Conservation (phyloP, 805 yeast genomes). For the Peterozyma toletana region DNA sequence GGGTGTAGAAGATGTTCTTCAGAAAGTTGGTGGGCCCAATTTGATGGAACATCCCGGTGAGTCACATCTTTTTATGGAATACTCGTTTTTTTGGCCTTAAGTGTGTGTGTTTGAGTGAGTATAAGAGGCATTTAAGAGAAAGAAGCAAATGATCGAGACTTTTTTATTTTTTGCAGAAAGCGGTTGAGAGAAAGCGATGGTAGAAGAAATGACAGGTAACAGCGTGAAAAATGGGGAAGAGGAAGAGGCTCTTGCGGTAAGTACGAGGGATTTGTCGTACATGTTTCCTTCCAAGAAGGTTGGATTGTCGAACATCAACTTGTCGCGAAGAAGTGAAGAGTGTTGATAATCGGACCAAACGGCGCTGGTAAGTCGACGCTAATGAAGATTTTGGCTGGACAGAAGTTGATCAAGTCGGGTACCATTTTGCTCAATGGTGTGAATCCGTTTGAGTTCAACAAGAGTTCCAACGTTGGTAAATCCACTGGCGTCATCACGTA, state of each 20-base stretch:
- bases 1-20: too few species aligned
- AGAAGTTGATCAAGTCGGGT: constrained; percentile 75
- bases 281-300: constrained; percentile 56
- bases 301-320: constrained; percentile 59
- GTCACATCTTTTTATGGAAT: too few species aligned
- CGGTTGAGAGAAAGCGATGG: too few species aligned
- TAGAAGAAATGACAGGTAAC: too few species aligned
- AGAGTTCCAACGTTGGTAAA: constrained; percentile 6
- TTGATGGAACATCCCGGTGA: too few species aligned
- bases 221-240: constrained; percentile 1
- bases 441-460: constrained; percentile 62
- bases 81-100: too few species aligned
- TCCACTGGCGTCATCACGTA: constrained; percentile 43
- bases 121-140: too few species aligned
- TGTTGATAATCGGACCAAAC: constrained; percentile 83
- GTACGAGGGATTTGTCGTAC: constrained; percentile 59
- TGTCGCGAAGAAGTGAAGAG: constrained; percentile 64
- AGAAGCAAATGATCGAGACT: too few species aligned
- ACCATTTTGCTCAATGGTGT: constrained; percentile 65
- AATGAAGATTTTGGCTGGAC: constrained; percentile 81
- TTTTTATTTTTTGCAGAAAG: too few species aligned
- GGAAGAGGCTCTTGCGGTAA: constrained; percentile 36
- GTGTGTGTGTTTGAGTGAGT: too few species aligned
- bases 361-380: constrained; percentile 97
- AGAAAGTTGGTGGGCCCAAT: too few species aligned